Percentiles rank a stretch among this genome's conserved stretches.
Evolutionary conservation across 352 stramenopile species (phyloP).

Genomic region (Pythium oligandrum): DNA sequence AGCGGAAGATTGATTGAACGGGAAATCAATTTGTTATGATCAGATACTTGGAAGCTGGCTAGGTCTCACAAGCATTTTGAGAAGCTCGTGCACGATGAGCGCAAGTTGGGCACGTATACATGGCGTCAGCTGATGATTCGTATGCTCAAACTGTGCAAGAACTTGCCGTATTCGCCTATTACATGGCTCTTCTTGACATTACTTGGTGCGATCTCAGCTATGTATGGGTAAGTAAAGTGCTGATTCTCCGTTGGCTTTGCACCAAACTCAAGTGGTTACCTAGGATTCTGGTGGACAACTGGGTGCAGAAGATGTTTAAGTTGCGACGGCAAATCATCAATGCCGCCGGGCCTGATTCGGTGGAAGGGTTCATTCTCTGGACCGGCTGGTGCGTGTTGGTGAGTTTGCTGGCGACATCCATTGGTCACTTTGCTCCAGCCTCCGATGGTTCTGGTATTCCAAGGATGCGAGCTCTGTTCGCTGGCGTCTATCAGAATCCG

Average conservation of each 20-base stretch:
- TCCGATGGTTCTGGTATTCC: constrained; percentile 79
- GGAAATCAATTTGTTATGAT: background rate
- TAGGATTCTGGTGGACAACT: constrained; percentile 63
- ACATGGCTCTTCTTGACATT: constrained; percentile 76
- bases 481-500: constrained; percentile 71
- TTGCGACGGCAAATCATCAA: constrained; percentile 52
- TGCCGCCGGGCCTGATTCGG: constrained; percentile 46
- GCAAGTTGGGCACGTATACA: constrained; percentile 39
- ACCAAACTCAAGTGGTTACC: constrained; percentile 1
- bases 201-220: constrained; percentile 45
- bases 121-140: constrained; percentile 51
- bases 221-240: constrained; percentile 51
- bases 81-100: constrained; percentile 43
- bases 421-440: constrained; percentile 52
- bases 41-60: constrained; percentile 69
- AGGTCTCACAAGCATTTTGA: constrained; percentile 66
- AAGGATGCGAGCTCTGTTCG: constrained; percentile 67
- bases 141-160: constrained; percentile 61
- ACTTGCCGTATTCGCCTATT: constrained; percentile 76
- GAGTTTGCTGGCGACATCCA: constrained; percentile 49
- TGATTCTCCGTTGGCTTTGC: background rate
- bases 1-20: background rate
- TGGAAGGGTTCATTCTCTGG: constrained; percentile 62
- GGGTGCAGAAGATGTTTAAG: constrained; percentile 63
- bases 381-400: constrained; percentile 52